Base-by-base conservation (phyloP, 768 basidiomycete species). In the Rhodotorula babjevae region DNA sequence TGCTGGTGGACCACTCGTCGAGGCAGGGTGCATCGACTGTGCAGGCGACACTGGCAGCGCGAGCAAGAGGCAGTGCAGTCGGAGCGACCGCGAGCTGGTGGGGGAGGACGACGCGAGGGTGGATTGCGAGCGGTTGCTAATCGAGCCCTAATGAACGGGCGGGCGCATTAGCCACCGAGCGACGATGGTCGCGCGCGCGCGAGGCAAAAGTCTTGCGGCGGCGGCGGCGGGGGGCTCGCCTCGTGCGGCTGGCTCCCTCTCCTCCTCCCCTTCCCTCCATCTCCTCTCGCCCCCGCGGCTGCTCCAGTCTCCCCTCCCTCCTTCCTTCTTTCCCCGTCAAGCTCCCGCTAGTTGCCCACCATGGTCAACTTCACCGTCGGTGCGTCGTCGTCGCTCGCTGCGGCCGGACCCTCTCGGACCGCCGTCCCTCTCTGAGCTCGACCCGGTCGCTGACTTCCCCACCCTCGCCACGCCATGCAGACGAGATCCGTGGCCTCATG, bases 401-500 rank as follows among this genome's bases (percentile, higher is more conserved):
- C 61, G 27, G 33, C 23, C 19, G 11, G 58, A 23, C 4, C 14
- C 31, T 21, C n/a, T 46, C 9, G 36, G n/a, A n/a, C n/a, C n/a
- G n/a, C n/a, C n/a, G n/a, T n/a, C 63, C 27, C 9, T 47, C 36
- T 36, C 36, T 25, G n/a, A 58, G n/a, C 55, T 42, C n/a, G 42
- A 50, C 21, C 7, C 44, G n/a, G 29, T 47, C 42, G 53, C 55
- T 42, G 18, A 62, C 61, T n/a, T 19, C 31, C 47, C 50, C 42
- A 16, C 40, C 7, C 47, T 55, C 36, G 49, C 31, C 1, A 10
- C 53, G 33, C 36, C 21, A 52, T 65, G 58, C 61, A 73, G 82
- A 81, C 67, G 81, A 83, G 78, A 81, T 83, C 77, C 74, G 81
- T 64, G 74, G 58, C 27, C 76, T 82, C 52, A 81, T 81, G 81